Evolutionary conservation across 2,329 filamentous ascomycete species (phyloP).

Genomic region (Acrocalymma vagum): DNA sequence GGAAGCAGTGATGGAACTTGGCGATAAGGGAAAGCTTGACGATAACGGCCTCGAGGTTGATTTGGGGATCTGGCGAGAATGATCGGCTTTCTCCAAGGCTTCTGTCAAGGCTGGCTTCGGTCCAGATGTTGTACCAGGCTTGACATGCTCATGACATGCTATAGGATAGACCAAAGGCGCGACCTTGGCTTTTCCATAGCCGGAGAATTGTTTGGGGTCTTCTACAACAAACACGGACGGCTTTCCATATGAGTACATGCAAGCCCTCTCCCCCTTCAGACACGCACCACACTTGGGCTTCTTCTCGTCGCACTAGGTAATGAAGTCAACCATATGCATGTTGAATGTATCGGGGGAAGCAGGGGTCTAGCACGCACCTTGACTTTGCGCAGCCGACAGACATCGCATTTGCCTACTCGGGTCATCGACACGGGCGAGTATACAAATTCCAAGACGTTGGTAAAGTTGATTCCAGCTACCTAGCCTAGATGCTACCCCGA

Average conservation of each 20-base stretch:
- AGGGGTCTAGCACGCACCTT: constrained; percentile 7
- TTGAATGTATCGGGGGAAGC: too few species aligned
- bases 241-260: constrained; percentile 17
- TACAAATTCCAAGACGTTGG: too few species aligned
- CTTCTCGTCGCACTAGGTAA: constrained; percentile 18
- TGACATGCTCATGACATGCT: too few species aligned
- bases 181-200: constrained; percentile 11
- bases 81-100: background rate
- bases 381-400: constrained; percentile 18
- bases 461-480: too few species aligned
- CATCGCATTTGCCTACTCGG: constrained; percentile 16
- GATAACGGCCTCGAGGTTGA: too few species aligned
- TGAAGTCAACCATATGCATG: background rate
- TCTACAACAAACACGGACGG: constrained; percentile 11
- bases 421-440: too few species aligned
- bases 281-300: constrained; percentile 17
- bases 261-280: constrained; percentile 9
- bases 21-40: too few species aligned
- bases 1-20: too few species aligned
- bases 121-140: too few species aligned
- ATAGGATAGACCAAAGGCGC: constrained; percentile 7
- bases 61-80: background rate
- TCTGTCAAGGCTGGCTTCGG: too few species aligned
- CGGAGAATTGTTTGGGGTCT: constrained; percentile 14
- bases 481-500: too few species aligned